These are phyloP conservation scores for Pseudopediastrum boryanum DNA, from an alignment of 139 green algal species.

Conservation along the genomic window DNA sequence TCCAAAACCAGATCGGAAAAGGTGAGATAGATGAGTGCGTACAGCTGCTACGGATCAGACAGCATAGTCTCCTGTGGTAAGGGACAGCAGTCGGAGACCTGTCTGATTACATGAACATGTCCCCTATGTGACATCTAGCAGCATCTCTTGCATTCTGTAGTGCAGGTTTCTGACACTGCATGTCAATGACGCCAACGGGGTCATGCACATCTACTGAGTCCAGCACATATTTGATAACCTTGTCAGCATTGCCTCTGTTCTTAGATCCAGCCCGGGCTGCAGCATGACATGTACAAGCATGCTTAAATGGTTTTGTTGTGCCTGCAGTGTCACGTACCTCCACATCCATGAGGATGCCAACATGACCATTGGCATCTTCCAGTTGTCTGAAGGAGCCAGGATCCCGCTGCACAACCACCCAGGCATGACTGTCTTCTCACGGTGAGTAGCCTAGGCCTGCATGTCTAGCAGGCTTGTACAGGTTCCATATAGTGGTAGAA, in stretches of 20 bases:
- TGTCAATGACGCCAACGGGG: neutral
- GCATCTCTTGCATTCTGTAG: neutral
- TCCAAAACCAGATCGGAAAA: too few species aligned
- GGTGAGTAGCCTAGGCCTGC: too few species aligned
- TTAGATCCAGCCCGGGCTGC: neutral
- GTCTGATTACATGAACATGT: too few species aligned
- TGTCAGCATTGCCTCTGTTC: neutral
- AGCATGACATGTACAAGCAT: neutral
- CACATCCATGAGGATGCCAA: constrained; percentile 79
- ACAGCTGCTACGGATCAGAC: too few species aligned
- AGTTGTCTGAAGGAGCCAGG: constrained; percentile 58
- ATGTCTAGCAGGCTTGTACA: too few species aligned
- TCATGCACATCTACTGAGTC: neutral
- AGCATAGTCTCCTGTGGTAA: too few species aligned
- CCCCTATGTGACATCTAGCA: neutral
- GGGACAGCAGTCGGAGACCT: too few species aligned
- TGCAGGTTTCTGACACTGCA: neutral
- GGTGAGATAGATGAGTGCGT: too few species aligned
- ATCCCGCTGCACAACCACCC: constrained; percentile 95
- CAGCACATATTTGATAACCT: neutral
- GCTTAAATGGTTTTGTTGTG: neutral
- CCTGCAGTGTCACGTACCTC: constrained; percentile 78
- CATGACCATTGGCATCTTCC: constrained; percentile 90
- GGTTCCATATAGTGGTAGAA: too few species aligned
- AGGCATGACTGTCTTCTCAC: constrained; percentile 59